Base-by-base conservation (phyloP, 306 rosid species). In the Erythrophleum fordii region DNA sequence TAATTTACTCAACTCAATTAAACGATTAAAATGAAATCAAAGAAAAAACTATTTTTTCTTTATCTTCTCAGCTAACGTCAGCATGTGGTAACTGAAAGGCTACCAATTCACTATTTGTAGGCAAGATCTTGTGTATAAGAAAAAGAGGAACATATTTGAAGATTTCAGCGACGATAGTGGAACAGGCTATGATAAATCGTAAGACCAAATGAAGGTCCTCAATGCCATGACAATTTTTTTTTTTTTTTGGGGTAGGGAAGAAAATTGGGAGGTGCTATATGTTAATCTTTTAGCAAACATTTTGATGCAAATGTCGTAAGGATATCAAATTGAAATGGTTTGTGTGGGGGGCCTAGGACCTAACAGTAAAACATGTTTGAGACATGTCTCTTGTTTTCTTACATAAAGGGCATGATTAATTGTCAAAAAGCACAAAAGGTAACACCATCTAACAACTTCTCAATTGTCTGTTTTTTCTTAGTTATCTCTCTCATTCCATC, bases 331-430 rank as follows among this genome's bases (percentile, higher is more conserved):
- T 75, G 25, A 74, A 77, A 64, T 61, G 75, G 59, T 42, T 39
- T 39, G 61, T 26, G 39, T 75, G 80, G 55, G 81, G 80, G 42
- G 71, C 17, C 22, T 52, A 64, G 44, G 46, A 77, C 72, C 79
- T 89, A 77, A 89, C 88, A 79, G 79, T 44, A 83, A 88, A 83
- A 89, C 97, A 92, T 92, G 98, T 94, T 84, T 77, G 75, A 79
- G 95, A 94, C 97, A 90, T 92, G 98, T 90, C 80, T 79, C 97
- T 89, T 92, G 98, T 90, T 81, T 79, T 85, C 44, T 82, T 85
- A 6, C 73, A 67, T 8, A 77, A 79, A 83, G 83, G 42, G 23
- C 62, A 80, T 81, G 16, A 62, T 6, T 62, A 58, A 79, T 77
- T 73, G 41, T 81, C 55, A 58, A n/a, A 75, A 75, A 28, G 56